Conservation (phyloP, 192 early-diverging fungal species). For the Paraglomus occultum region DNA sequence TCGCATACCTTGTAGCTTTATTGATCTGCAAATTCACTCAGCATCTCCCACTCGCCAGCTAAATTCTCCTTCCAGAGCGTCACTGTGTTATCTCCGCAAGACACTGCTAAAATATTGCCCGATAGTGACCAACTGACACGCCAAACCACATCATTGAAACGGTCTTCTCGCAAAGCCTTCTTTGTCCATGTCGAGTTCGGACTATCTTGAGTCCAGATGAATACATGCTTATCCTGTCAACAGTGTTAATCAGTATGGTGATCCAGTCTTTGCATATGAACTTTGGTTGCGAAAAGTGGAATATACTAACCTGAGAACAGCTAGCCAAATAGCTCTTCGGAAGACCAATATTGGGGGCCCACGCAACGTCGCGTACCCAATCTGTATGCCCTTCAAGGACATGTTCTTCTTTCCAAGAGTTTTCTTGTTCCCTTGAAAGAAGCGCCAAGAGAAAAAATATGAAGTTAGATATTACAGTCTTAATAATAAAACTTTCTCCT, state of each 20-base stretch:
- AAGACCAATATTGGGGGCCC: slow-evolving; percentile 93
- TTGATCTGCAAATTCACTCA: slow-evolving; percentile 70
- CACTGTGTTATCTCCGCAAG: slow-evolving; percentile 95
- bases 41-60: slow-evolving; percentile 85
- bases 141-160: slow-evolving; percentile 98
- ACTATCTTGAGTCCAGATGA: slow-evolving; percentile 92
- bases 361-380: slow-evolving; percentile 98
- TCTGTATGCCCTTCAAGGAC: slow-evolving; percentile 89
- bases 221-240: slow-evolving; percentile 83
- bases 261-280: neutral
- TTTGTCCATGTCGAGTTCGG: slow-evolving; percentile 70
- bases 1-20: neutral
- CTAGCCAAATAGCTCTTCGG: slow-evolving; percentile 86
- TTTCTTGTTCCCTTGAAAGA: slow-evolving; percentile 63
- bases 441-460: neutral
- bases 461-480: slow-evolving; percentile 19
- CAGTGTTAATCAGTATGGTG: neutral
- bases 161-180: slow-evolving; percentile 64
- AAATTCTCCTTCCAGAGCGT: slow-evolving; percentile 96
- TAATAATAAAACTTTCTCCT: slow-evolving; percentile 2
- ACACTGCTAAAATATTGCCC: slow-evolving; percentile 95
- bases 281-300: neutral
- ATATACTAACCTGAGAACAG: slow-evolving; percentile 76
- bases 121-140: slow-evolving; percentile 95
- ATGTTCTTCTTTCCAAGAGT: slow-evolving; percentile 77